Base-by-base conservation (phyloP, 176 grass and related monocot genomes). In the Chloris gayana region DNA sequence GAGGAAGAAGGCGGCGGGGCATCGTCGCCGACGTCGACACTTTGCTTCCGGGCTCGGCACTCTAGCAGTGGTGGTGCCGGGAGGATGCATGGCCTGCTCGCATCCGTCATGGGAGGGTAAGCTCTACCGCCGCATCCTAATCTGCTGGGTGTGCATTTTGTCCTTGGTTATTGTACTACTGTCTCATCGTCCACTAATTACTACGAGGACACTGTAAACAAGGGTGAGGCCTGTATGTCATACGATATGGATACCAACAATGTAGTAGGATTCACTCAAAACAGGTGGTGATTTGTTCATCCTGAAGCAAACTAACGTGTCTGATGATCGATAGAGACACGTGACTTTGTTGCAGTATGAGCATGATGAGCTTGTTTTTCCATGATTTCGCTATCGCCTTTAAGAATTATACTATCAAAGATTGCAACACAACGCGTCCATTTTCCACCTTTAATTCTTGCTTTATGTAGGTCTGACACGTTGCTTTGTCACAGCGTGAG, bases 41-140 rank as follows among this genome's bases (percentile, higher is more conserved):
- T 82, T 9, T 89, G 87, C 65, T 85, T 89, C 82, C 44, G 66
- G 58, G n/a, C 35, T 5, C 77, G 77, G 56, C 87, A 85, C 45
- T 64, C 82, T 19, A 33, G 63, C 61, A 42, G 75, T 4, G 51
- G n/a, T n/a, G n/a, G 63, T 14, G 13, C 54, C 64, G 14, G 87
- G 64, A 80, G 72, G 65, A 35, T 76, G 56, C 82, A 89, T 18
- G 82, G 82, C 17, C 29, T 72, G 45, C 4, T 85, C 26, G 46
- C 58, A 17, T 89, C 87, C 27, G 47, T 85, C 57, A 37, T 72
- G 17, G 58, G 82, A 81, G 77, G 87, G 24, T 42, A 79, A 79
- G 60, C 37, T n/a, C n/a, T 74, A 83, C 35, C 0, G 18, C 42
- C 18, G 34, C 35, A 38, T 83, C 80, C 46, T 84, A 32, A 42